Evolutionary conservation across 2,329 filamentous ascomycete genomes (phyloP).

Genomic region (Paradendryphiella salina): DNA sequence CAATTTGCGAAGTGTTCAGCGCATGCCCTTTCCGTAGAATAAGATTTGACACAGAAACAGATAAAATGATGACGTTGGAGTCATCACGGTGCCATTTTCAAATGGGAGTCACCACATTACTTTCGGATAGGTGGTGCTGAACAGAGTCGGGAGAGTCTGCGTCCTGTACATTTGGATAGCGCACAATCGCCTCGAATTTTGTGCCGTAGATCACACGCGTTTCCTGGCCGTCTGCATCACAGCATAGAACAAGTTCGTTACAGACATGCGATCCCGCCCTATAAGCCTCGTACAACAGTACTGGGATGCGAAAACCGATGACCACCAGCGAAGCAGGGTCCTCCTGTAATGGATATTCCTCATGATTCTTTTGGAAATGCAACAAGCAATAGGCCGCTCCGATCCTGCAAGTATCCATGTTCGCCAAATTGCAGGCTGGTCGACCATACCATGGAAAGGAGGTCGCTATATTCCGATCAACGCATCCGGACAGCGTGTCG

Average conservation of each 20-base stretch:
- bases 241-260: not conserved
- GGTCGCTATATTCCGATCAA: slow-evolving; percentile 14
- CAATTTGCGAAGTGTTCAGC: no score
- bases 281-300: slow-evolving; percentile 10
- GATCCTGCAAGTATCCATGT: slow-evolving; percentile 4
- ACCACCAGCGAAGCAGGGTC: slow-evolving; percentile 2
- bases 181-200: no score
- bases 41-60: no score
- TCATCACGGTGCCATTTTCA: no score
- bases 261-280: not conserved
- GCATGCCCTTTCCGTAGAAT: no score
- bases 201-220: no score
- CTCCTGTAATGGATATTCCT: slow-evolving; percentile 3
- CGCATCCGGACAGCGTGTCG: slow-evolving; percentile 9
- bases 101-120: no score
- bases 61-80: no score
- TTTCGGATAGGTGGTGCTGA: no score
- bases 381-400: slow-evolving; percentile 2
- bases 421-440: not conserved
- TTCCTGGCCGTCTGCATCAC: no score
- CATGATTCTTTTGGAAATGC: not conserved
- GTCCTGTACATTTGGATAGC: no score
- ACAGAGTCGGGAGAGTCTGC: no score
- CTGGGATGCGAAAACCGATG: slow-evolving; percentile 6
- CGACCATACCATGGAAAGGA: slow-evolving; percentile 3